Base-by-base conservation (phyloP, 768 basidiomycete species). In the Leccinellum albellum region DNA sequence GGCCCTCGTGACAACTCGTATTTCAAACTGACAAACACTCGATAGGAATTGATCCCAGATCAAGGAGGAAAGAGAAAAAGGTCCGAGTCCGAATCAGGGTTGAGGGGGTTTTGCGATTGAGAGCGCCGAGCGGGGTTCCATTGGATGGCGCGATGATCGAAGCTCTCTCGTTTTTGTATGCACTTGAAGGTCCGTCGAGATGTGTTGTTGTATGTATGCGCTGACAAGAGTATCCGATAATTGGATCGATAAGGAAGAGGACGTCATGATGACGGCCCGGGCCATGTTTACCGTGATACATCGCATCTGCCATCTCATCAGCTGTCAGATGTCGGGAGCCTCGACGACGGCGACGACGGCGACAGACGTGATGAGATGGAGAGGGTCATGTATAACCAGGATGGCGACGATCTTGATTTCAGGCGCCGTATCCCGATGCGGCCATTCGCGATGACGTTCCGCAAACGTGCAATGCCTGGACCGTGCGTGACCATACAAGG, bases 41-140 rank as follows among this genome's bases (percentile, higher is more conserved):
- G 53, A 20, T 37, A 53, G 20, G 52, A 37, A 29, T 37, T 10
- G 35, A 37, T 55, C 54, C 26, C 33, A 53, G 31, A 55, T 53
- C 32, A 51, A 9, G 23, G 33, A 13, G 21, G 6, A 42, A 42
- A 42, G 40, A 42, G 31, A 0, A 20, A 42, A 42, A 42, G 2
- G 20, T 9, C 10, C 7, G 29, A 24, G 20, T 52, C 54, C 28
- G 20, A 29, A 29, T 55, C 35, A 3, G 54, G 37, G 2, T 21
- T 55, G 55, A 56, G 55, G 55, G 53, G 1, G 58, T 59, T 59
- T 54, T 61, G 58, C 58, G 58, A 54, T 54, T 54, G 58, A 59
- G 17, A 29, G 33, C 7, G 31, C 14, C 24, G 24, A 50, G 49
- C 49, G 49, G 49, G 9, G 35, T 47, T 45, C 29, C 21, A 21